Conservation (phyloP, 2,329 filamentous ascomycete genomes). For the Macrophomina pseudophaseolina region DNA sequence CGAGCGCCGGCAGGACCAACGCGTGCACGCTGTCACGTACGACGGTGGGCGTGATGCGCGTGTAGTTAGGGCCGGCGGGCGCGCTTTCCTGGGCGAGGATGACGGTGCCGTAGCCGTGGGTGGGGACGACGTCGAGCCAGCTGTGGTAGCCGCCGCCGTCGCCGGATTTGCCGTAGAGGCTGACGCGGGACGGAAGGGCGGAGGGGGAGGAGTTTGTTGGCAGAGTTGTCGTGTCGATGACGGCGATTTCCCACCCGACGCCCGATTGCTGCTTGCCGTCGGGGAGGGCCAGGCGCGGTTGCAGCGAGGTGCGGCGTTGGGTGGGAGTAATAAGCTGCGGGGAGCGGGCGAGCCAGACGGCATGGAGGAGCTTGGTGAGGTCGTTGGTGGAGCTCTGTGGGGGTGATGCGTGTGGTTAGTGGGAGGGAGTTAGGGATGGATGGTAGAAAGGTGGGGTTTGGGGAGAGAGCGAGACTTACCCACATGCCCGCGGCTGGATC, state of each 20-base stretch:
- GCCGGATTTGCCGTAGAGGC: constrained; percentile 39
- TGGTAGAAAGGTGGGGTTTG: neutral
- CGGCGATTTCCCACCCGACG: constrained; percentile 38
- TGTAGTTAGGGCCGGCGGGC: constrained; percentile 27
- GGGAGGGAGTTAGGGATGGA: neutral
- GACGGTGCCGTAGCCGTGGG: constrained; percentile 39
- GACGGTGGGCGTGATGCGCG: constrained; percentile 30
- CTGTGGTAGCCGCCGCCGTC: constrained; percentile 40
- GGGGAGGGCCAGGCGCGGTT: constrained; percentile 33
- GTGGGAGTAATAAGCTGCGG: constrained; percentile 35
- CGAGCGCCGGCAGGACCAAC: constrained; percentile 37
- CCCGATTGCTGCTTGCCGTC: constrained; percentile 39
- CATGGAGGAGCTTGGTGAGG: constrained; percentile 35
- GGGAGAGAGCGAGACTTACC: constrained; percentile 2
- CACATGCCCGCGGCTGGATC: constrained; percentile 41
- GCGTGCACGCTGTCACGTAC: constrained; percentile 33
- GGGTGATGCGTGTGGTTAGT: neutral
- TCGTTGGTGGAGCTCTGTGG: constrained; percentile 37
- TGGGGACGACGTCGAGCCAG: constrained; percentile 39
- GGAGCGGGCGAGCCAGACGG: constrained; percentile 34
- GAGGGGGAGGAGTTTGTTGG: constrained; percentile 32
- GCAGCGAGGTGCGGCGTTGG: constrained; percentile 35
- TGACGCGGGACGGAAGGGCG: neutral
- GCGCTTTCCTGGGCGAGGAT: constrained; percentile 28
- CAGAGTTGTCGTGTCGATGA: constrained; percentile 27